phyloP scores from a whole-genome alignment of 257 asterid genomes.

The Rauvolfia tetraphylla region DNA sequence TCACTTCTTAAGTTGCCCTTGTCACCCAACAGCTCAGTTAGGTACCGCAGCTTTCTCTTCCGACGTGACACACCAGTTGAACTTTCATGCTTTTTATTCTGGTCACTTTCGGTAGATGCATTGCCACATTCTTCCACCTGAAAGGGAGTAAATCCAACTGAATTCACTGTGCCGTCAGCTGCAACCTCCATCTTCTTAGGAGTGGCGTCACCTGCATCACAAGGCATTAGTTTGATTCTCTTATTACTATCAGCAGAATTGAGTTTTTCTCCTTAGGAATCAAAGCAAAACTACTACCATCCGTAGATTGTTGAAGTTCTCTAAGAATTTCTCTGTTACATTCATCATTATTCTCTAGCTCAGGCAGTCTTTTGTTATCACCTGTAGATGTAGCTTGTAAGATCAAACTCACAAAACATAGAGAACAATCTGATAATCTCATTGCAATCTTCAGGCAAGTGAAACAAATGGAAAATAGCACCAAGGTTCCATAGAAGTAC shows the following conservation, averaged over 20 bases:
- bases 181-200: not conserved
- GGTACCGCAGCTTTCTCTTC: conserved; percentile 61
- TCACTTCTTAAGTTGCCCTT: conserved; percentile 26
- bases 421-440: not conserved
- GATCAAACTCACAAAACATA: not conserved
- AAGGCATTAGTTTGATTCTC: not conserved
- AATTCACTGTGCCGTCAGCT: conserved; percentile 10
- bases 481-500: not conserved
- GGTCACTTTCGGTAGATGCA: conserved; percentile 46
- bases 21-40: conserved; percentile 64
- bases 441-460: not conserved
- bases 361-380: not conserved
- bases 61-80: conserved; percentile 25
- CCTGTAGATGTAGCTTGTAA: not conserved
- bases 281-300: not conserved
- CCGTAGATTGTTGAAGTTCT: conserved; percentile 7
- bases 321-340: not conserved
- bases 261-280: not conserved
- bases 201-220: not conserved
- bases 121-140: conserved; percentile 27
- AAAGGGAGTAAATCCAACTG: conserved; percentile 26
- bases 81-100: conserved; percentile 14
- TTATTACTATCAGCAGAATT: conserved; percentile 10
- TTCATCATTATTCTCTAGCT: not conserved
- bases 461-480: not conserved